Evolutionary conservation across 306 rosid species (phyloP).

Genomic region (Rosa chinensis): DNA sequence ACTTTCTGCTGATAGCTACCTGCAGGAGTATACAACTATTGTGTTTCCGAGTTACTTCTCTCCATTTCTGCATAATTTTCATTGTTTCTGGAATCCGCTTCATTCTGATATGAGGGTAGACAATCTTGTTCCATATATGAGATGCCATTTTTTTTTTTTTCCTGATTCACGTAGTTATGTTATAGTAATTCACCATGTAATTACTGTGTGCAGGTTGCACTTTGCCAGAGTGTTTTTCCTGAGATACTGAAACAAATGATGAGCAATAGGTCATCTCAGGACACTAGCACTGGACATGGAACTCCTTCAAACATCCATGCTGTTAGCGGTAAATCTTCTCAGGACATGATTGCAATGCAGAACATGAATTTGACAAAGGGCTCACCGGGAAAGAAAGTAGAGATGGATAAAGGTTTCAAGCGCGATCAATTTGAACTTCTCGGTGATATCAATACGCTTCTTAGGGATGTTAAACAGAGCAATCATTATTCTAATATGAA

Average conservation of each 20-base stretch:
- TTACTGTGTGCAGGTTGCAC: slow-evolving; percentile 37
- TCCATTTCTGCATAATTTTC: slow-evolving; percentile 88
- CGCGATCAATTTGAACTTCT: slow-evolving; percentile 69
- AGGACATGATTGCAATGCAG: slow-evolving; percentile 57
- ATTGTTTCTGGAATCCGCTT: slow-evolving; percentile 88
- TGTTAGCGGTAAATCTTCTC: slow-evolving; percentile 41
- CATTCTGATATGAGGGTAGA: slow-evolving; percentile 82
- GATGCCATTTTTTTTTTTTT: no score
- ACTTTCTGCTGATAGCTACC: slow-evolving; percentile 81
- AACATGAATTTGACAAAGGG: slow-evolving; percentile 52
- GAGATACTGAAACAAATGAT: slow-evolving; percentile 94
- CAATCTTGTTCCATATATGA: no score
- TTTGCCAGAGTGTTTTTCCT: slow-evolving; percentile 86
- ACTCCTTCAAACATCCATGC: slow-evolving; percentile 32
- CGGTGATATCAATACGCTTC: slow-evolving; percentile 67
- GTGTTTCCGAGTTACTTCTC: slow-evolving; percentile 90
- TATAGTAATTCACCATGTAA: no score
- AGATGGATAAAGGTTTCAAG: slow-evolving; percentile 53
- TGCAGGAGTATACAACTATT: slow-evolving; percentile 68
- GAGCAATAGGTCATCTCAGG: slow-evolving; percentile 51
- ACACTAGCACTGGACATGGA: slow-evolving; percentile 32
- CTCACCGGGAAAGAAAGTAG: slow-evolving; percentile 43
- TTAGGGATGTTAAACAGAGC: slow-evolving; percentile 67
- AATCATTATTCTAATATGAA: slow-evolving; percentile 47
- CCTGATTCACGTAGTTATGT: no score